Conservation (phyloP, 176 grass and related monocot species). For the Lolium rigidum region DNA sequence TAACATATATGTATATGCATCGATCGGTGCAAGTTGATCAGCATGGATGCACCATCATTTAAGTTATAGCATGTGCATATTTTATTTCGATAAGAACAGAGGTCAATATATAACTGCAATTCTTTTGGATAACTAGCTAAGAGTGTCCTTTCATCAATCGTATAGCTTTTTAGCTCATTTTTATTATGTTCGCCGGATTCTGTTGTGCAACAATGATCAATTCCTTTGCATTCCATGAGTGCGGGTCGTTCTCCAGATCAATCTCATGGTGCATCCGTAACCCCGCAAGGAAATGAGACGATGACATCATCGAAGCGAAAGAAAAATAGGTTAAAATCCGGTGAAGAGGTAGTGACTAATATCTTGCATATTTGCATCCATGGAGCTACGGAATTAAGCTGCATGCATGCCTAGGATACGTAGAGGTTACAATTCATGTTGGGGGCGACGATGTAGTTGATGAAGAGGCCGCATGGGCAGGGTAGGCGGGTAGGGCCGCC, state of each 20-base stretch:
- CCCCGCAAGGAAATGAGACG: slow-evolving; percentile 10
- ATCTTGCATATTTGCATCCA: not conserved
- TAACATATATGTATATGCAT: too few relatives aligned
- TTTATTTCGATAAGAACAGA: not conserved
- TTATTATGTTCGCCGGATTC: slow-evolving; percentile 1
- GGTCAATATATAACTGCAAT: too few relatives aligned
- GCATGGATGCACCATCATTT: not conserved
- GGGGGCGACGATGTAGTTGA: slow-evolving; percentile 51
- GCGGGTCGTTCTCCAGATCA: not conserved
- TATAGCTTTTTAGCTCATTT: not conserved
- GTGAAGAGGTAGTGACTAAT: too few relatives aligned
- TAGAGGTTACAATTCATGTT: slow-evolving; percentile 46
- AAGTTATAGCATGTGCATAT: not conserved
- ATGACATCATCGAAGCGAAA: not conserved
- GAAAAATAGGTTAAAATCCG: too few relatives aligned
- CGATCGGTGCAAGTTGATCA: too few relatives aligned
- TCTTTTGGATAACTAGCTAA: too few relatives aligned
- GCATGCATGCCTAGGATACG: too few relatives aligned
- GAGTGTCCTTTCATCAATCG: not conserved
- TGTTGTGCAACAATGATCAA: not conserved
- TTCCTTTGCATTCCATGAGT: not conserved
- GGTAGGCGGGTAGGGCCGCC: not conserved
- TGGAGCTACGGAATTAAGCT: too few relatives aligned
- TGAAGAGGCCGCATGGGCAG: slow-evolving; percentile 39
- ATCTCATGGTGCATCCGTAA: slow-evolving; percentile 43